Evolutionary conservation across 441 rosid species (phyloP), one percentile per base, ranked within the genome.

Genomic region (Viola pubescens): DNA sequence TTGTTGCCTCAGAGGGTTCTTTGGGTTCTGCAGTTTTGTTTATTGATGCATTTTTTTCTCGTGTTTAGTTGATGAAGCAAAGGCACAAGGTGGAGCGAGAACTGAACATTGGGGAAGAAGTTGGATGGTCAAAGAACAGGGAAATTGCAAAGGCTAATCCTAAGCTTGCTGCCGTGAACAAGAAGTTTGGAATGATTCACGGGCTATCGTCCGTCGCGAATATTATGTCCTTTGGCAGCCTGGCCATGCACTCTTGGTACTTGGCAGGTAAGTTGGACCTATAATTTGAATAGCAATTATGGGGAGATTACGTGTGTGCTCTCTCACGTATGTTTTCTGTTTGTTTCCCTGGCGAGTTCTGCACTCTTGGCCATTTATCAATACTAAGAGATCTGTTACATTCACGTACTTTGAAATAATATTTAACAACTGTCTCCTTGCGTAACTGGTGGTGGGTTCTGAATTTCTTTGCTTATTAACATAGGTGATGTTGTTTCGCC

Each of bases 141-240:
- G 95, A 88, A 56, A 79, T 51, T 11, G 95, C 92, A 3, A 88
- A 85, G 77, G 68, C 45, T 52, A 83, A 73, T 59, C 92, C 90
- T 0, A 82, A 83, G 75, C 88, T 88, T 38, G 90, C 90, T 52
- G 85, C 88, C 13, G 82, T 85, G 96, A 88, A 86, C 76, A 88
- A 85, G 81, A 88, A 86, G 77, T 88, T 88, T 16, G 90, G 90
- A 48, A 85, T 88, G 96, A 79, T 85, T 67, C 96, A 82, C 9
- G 92, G 92, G 4, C 54, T 88, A 45, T 85, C 96, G 0, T 85
- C 92, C 34, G 80, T 85, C 53, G 90, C 96, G 16, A 85, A 85
- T 64, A 79, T 88, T 26, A 75, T 83, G 68, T 62, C 87, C 34
- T 83, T 85, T 59, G 92, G 89, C 8, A 74, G 96, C 70, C 92